Base-by-base conservation (phyloP, 75 land plant species). In the Cunninghamia lanceolata region DNA sequence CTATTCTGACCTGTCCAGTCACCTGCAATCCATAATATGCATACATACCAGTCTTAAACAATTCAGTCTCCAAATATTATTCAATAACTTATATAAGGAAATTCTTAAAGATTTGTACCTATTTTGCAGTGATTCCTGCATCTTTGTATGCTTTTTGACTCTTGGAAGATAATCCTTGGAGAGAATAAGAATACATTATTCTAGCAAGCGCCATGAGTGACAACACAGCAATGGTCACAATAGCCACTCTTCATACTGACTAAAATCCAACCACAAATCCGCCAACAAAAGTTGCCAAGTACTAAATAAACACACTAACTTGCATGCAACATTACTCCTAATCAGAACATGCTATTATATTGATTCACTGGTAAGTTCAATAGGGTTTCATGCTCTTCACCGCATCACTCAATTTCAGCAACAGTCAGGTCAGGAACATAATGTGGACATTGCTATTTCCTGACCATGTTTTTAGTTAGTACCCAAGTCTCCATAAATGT, bases 251-350 rank as follows among this genome's bases (percentile, higher is more conserved):
- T 87, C 89, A 88, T 46, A 81, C 34, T 5, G 50, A 39, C 10
- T 50, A 30, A 81, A 89, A 89, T 2, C 84, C 90, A 73, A 89
- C 34, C 19, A 46, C 71, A 59, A 88, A 89, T 1, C 90, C 90
- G 15, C 85, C 43, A 56, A 89, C 75, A 86, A 89, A 89, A 56
- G 71, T 86, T 53, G 70, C 82, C 16, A 89, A 54, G 52, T 86
- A 89, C n/a, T 89, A 88, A n/a, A 86, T 83, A 80, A 70, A 74
- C 70, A 83, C 87, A 42, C 90, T 88, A 52, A 83, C 73, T 88
- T 89, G 82, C 79, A 63, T 46, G n/a, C n/a, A n/a, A n/a, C n/a
- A n/a, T n/a, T n/a, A n/a, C n/a, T n/a, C n/a, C n/a, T n/a, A n/a
- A n/a, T n/a, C n/a, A n/a, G n/a, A n/a, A n/a, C n/a, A n/a, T n/a